Base-by-base conservation (phyloP, 345 rosid genomes). In the Firmiana major region DNA sequence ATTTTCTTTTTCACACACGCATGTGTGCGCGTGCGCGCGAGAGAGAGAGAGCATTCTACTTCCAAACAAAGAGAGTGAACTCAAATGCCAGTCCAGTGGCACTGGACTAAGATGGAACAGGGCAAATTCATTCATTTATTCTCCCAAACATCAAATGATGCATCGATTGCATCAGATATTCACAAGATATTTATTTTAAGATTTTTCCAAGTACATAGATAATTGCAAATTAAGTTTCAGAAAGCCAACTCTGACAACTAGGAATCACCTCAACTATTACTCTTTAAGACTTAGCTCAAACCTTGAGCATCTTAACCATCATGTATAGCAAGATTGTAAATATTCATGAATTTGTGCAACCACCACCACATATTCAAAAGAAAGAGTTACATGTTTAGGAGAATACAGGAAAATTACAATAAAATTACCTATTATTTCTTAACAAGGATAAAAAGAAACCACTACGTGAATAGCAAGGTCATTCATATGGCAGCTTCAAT, bases 401-500 rank as follows among this genome's bases (percentile, higher is more conserved):
- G 42, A 70, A 28, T n/a, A n/a, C 26, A 19, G 65, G 66, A 40
- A 73, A 38, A 74, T 76, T 73, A 70, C 60, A 71, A 68, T 63
- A 78, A 63, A 28, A 69, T 63, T 26, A 51, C 49, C 45, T 55
- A 81, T 81, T 83, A 75, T 81, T 84, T 51, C 60, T 65, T 53
- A 38, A 73, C 76, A 63, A 76, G 63, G 75, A 63, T 58, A 63
- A 31, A 8, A 60, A 62, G 49, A 59, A 71, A 59, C 57, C 68
- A 68, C 22, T 51, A 40, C 38, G 68, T 7, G 28, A 36, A 60
- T 34, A 46, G 34, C 63, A 40, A 21, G 45, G 68, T 11, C 36
- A 65, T 53, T 90, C 85, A 91, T 34, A 80, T 69, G 34, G 87
- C 74, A 73, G 97, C 87, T 85, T 90, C 98, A 17, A 86, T 79